Percentiles rank a stretch among this genome's conserved stretches.
phyloP scores from a whole-genome alignment of 2,329 filamentous ascomycete genomes.

The Botrytis aclada region DNA sequence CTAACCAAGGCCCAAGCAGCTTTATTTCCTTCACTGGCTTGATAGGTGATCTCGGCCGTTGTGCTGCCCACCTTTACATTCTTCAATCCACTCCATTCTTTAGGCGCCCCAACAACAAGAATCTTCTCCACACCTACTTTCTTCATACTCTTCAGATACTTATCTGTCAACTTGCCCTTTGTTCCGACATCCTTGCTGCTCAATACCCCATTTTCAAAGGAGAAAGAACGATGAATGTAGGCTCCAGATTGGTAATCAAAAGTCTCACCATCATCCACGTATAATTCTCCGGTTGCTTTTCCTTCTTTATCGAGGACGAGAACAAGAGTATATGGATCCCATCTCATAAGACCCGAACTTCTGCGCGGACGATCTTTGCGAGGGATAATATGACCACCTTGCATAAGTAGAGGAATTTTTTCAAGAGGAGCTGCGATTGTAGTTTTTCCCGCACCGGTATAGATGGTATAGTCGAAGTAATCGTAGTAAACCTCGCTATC shows the following conservation, averaged over 20 bases:
- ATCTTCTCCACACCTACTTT: conserved; percentile 79
- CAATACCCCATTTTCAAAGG: conserved; percentile 59
- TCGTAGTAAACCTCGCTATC: conserved; percentile 91
- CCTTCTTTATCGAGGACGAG: conserved; percentile 66
- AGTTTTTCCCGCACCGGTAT: conserved; percentile 66
- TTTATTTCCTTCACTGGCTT: conserved; percentile 49
- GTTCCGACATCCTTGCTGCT: conserved; percentile 64
- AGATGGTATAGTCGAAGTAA: conserved; percentile 82
- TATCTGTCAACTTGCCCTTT: conserved; percentile 59
- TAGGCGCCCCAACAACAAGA: conserved; percentile 75
- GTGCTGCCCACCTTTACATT: conserved; percentile 56
- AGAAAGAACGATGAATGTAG: conserved; percentile 82
- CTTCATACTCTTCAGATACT: conserved; percentile 76
- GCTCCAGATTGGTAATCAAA: conserved; percentile 84
- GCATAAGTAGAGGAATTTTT: conserved; percentile 86
- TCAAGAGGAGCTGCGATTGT: conserved; percentile 76
- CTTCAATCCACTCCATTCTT: conserved; percentile 63
- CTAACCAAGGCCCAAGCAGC: conserved; percentile 63
- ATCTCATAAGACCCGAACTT: conserved; percentile 85
- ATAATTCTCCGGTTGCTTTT: conserved; percentile 77
- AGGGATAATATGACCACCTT: conserved; percentile 86
- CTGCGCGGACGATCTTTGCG: conserved; percentile 85
- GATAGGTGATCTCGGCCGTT: conserved; percentile 60
- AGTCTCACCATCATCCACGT: conserved; percentile 89
- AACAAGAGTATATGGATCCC: conserved; percentile 91